Conservation (phyloP, 768 basidiomycete species). For the Rhodotorula sphaerocarpa region DNA sequence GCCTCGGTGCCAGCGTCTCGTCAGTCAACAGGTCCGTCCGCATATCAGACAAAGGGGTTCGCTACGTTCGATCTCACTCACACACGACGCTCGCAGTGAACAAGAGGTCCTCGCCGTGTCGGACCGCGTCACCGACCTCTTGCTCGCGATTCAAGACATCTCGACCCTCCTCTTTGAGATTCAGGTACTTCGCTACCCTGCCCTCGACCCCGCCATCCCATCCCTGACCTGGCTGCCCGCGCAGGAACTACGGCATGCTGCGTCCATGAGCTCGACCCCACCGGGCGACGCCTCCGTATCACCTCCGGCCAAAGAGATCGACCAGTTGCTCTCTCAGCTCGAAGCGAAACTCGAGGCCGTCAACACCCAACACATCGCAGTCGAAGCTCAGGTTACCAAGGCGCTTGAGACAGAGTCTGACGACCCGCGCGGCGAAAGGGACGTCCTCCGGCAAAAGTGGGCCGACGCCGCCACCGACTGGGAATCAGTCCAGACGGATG, state of each 20-base stretch:
- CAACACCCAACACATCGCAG: background rate
- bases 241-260: background rate
- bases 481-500: constrained; percentile 49
- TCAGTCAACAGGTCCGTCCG: too few relatives aligned
- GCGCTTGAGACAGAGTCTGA: constrained; percentile 36
- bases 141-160: constrained; percentile 25
- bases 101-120: constrained; percentile 25
- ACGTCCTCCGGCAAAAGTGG: constrained; percentile 63
- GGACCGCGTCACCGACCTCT: constrained; percentile 33
- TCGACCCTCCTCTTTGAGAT: constrained; percentile 37
- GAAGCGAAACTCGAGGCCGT: constrained; percentile 35
- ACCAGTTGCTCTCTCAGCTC: constrained; percentile 29
- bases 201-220: background rate
- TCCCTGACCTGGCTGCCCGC: background rate
- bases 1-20: too few relatives aligned
- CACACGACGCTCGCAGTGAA: constrained; percentile 13
- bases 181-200: constrained; percentile 4
- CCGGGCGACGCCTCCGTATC: background rate
- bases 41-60: too few relatives aligned
- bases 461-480: constrained; percentile 65
- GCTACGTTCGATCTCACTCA: too few relatives aligned
- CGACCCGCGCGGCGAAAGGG: constrained; percentile 41
- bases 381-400: constrained; percentile 9
- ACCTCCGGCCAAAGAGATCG: constrained; percentile 23
- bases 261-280: background rate